Evolutionary conservation across 352 stramenopile genomes (phyloP), one percentile per base, ranked within the genome.

Genomic region (Pythium rishiriense): DNA sequence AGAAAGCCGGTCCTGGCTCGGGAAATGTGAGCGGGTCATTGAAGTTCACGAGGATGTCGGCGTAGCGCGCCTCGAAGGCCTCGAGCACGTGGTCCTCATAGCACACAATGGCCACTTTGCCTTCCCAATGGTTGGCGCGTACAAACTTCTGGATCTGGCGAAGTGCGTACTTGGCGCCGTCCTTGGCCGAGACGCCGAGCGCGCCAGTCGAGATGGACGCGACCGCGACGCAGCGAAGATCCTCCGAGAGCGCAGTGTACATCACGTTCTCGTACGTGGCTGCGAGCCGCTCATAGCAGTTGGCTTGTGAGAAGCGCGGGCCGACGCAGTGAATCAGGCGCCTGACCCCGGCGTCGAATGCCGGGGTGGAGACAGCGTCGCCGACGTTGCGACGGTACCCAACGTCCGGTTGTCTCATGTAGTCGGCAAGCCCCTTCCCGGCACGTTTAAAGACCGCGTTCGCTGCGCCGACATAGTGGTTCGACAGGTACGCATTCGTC

Each of bases 321-420:
- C 79, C 79, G 14, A 85, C 72, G 43, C 73, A 83, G 47, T 88
- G 81, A 53, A 90, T 85, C 15, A 90, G 72, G 33, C 78, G 76
- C 24, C 75, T 64, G 5, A 88, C 79, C 24, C 77, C 79, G 17
- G 75, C 63, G 45, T 77, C 65, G 62, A 88, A 88, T 1, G 65
- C 79, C 2, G 81, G 81, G 0, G 81, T 88, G 1, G 57, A 66
- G 22, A 80, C 60, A 2, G 64, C 76, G 3, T 79, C 48, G 28
- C 75, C 71, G 41, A 84, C 63, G 33, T 68, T n/a, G 17, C 56
- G 66, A 46, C 66, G 60, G 21, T 29, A 17, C 22, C 46, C 47
- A 35, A 62, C 55, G 2, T 35, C 24, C 1, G 48, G 31, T 26
- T 52, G 29, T 10, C 26, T 61, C 10, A 73, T 59, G 39, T 51